Percentiles rank a stretch among this genome's conserved stretches.
phyloP scores from a whole-genome alignment of 2,329 filamentous ascomycete genomes.

The Ophiocordyceps robertsii region DNA sequence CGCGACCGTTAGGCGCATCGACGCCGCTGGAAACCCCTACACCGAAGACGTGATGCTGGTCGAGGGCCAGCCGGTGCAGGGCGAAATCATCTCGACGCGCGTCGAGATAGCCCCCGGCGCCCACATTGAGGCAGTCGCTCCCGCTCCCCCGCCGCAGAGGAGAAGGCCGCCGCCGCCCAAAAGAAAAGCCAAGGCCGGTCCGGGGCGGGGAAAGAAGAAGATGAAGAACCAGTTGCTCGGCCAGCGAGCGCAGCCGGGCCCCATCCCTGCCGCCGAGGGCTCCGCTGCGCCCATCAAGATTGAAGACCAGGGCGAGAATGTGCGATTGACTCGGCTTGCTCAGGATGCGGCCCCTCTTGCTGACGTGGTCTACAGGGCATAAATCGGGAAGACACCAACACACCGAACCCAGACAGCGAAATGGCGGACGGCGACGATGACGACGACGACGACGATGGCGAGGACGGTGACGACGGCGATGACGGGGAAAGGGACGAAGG shows the following conservation, averaged over 20 bases:
- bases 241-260: constrained; percentile 14
- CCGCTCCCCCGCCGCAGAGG: constrained; percentile 26
- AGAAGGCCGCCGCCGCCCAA: constrained; percentile 64
- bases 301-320: constrained; percentile 23
- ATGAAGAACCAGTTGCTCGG: constrained; percentile 41
- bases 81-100: constrained; percentile 59
- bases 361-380: constrained; percentile 14
- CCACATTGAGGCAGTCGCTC: constrained; percentile 38
- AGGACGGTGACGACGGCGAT: constrained; percentile 32
- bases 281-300: constrained; percentile 23
- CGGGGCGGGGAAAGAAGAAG: constrained; percentile 69
- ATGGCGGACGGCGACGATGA: constrained; percentile 38
- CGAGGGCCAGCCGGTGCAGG: constrained; percentile 67
- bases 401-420: constrained; percentile 34
- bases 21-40: constrained; percentile 68
- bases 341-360: neutral
- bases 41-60: constrained; percentile 73
- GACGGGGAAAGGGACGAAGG: constrained; percentile 33
- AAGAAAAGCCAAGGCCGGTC: constrained; percentile 62
- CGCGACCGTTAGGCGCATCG: constrained; percentile 66
- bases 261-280: constrained; percentile 20
- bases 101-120: constrained; percentile 42
- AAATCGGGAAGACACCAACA: constrained; percentile 30
- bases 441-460: constrained; percentile 32
- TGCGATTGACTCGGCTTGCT: constrained; percentile 11